Percentiles rank a stretch among this genome's conserved stretches.
Conservation (phyloP, 2,329 filamentous ascomycete genomes). For the Pestalotiopsis sp. region DNA sequence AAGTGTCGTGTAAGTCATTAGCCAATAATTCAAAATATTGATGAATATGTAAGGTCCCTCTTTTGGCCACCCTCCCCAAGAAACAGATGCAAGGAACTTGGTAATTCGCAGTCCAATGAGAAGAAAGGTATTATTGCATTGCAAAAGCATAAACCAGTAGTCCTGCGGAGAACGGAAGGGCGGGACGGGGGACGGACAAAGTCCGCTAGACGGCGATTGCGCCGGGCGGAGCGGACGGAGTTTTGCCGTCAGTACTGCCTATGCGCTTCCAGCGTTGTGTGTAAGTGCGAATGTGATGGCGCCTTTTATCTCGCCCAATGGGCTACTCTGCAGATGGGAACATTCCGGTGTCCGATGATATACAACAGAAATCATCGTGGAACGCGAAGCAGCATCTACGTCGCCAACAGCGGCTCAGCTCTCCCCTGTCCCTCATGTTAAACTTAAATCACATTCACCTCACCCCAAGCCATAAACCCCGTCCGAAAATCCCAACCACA, state of each 20-base stretch:
- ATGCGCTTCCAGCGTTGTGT: neutral
- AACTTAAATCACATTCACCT: neutral
- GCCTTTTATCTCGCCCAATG: neutral
- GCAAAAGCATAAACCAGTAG: neutral
- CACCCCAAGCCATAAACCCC: neutral
- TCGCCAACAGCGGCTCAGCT: neutral
- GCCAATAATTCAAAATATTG: neutral
- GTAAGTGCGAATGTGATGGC: neutral
- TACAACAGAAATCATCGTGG: neutral
- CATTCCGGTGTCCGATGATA: neutral
- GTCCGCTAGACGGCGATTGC: neutral
- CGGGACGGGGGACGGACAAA: neutral
- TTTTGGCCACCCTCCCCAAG: neutral
- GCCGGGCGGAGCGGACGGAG: neutral
- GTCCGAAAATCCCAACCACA: neutral
- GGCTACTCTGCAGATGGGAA: neutral
- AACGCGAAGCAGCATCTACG: neutral
- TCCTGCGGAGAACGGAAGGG: neutral
- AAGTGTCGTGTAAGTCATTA: neutral
- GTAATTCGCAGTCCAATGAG: neutral
- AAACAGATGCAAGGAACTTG: neutral
- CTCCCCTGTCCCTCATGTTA: neutral
- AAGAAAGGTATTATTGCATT: neutral
- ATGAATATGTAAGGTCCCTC: neutral
- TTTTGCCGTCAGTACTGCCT: neutral